Evolutionary conservation across 441 rosid species (phyloP).

Genomic region (Mallotus japonicus): DNA sequence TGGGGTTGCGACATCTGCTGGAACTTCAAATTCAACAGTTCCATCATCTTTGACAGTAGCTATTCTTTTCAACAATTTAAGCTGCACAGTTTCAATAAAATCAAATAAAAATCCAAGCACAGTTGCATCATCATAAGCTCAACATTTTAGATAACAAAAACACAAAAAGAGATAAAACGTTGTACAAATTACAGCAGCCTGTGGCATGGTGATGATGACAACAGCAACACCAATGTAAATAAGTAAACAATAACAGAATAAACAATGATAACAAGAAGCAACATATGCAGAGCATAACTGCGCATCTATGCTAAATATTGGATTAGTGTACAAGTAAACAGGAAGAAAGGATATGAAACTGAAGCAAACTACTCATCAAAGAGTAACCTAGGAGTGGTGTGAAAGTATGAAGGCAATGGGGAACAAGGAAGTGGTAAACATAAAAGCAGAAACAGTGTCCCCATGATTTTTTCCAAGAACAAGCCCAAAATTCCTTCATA

Average conservation of each 20-base stretch:
- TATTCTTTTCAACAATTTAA: conserved; percentile 77
- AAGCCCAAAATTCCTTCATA: not conserved
- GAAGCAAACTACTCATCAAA: not conserved
- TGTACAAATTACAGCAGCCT: conserved; percentile 13
- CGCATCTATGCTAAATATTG: not conserved
- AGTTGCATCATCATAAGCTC: not conserved
- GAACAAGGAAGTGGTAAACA: not conserved
- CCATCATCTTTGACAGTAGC: conserved; percentile 97
- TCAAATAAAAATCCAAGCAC: conserved; percentile 19
- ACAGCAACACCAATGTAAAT: not conserved
- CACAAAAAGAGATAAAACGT: not conserved
- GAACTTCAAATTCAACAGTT: conserved; percentile 86
- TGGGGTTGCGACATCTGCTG: conserved; percentile 63
- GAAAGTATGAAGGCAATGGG: not conserved
- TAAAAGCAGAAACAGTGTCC: not conserved
- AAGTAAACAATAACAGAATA: conserved; percentile 3
- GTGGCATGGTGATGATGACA: conserved; percentile 9
- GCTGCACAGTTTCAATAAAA: conserved; percentile 51
- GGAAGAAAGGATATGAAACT: not conserved
- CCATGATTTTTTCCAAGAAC: not conserved
- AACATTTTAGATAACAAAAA: not conserved
- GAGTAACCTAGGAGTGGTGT: not conserved
- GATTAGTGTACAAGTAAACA: not conserved
- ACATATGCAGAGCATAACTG: not conserved
- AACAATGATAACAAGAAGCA: conserved; percentile 4